Evolutionary conservation across 495 filamentous ascomycete species (phyloP).

Genomic region (Trichoderma gamsii): DNA sequence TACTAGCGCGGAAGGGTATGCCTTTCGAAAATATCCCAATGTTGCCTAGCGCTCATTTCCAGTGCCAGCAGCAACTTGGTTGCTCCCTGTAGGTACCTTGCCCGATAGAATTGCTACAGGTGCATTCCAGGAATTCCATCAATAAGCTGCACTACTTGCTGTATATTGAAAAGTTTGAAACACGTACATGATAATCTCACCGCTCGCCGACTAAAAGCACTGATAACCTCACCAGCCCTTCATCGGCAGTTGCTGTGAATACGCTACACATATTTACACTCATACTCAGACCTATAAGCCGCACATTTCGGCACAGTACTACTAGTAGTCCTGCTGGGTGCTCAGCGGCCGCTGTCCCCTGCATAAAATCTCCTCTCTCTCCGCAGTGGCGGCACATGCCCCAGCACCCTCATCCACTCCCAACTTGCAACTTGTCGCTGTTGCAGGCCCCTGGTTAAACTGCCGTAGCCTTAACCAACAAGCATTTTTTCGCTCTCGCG

Average conservation of each 20-base stretch:
- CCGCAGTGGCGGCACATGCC: constrained; percentile 5
- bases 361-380: constrained; percentile 7
- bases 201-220: no score
- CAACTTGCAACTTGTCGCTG: neutral
- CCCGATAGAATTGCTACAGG: no score
- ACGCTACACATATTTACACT: neutral
- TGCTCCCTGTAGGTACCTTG: no score
- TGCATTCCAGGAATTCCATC: no score
- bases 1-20: no score
- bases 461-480: constrained; percentile 14
- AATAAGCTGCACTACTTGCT: no score
- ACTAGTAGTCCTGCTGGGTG: neutral
- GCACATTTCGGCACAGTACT: neutral
- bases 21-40: no score
- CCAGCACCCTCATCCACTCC: neutral
- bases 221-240: no score
- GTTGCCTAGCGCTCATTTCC: no score
- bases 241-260: neutral
- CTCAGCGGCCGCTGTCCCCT: neutral
- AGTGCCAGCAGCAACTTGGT: no score
- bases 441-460: constrained; percentile 10
- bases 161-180: no score
- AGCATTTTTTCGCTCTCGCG: neutral
- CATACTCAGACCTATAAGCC: neutral
- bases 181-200: no score